Base-by-base conservation (phyloP, 768 basidiomycete genomes). In the Pisolithus albus region DNA sequence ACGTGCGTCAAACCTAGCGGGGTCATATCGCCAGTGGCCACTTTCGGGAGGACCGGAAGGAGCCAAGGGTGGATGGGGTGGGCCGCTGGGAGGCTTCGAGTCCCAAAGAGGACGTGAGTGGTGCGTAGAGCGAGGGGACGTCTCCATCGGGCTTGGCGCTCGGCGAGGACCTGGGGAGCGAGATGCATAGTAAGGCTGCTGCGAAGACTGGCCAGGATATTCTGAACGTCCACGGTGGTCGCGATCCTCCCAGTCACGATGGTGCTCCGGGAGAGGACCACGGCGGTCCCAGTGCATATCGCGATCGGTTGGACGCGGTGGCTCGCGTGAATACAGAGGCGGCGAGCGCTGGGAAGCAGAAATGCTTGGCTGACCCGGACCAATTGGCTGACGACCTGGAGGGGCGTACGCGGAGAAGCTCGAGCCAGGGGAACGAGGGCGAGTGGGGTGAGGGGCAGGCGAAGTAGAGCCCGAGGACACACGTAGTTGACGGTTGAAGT, bases 281-380 rank as follows among this genome's bases (percentile, higher is more conserved):
- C 81, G 80, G 30, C 83, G 76, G 34, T 84, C 82, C 84, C 84
- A 87, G 9, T 66, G 69, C 38, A 67, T 59, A 13, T 86, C 84
- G 11, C 73, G 71, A 16, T 85, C 84, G 2, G 64, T 53, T 13
- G 70, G 66, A 11, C 78, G 79, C 36, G 59, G 43, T 9, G 67
- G 60, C 46, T 86, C 84, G 16, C 77, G 80, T 21, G 75, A 62
- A 56, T 86, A 86, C 1, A 73, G 64, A 18, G 76, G 75, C 18
- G 83, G 82, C 2, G 86, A 86, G 2, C 82, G 75, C n/a, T 83
- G 82, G 10, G 75, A 72, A 18, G 71, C 62, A 16, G 63, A 65
- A 47, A 65, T 50, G 56, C 68, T 75, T 1, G 75, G 72, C 46
- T 76, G 81, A 11, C 71, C 80, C 26, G 78, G 80, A 2, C 77